Base-by-base conservation (phyloP, 179 eudicot genomes). In the Silene vulgaris region DNA sequence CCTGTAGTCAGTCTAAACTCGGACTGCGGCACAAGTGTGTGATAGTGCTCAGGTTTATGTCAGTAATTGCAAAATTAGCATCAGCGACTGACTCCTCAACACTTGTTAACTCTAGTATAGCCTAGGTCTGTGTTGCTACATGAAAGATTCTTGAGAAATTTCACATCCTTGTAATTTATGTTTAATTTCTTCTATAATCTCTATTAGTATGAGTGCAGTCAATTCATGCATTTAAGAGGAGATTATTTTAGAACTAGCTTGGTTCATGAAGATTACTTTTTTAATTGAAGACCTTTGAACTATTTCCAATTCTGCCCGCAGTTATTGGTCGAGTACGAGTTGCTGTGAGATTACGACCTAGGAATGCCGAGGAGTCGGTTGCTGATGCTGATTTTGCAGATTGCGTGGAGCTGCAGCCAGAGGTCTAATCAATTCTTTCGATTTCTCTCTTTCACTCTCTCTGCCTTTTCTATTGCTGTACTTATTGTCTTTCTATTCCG, bases 381-480 rank as follows among this genome's bases (percentile, higher is more conserved):
- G 84, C 97, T 12, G 98, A 93, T 88, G 91, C 95, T 84, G 98
- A 93, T 89, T 93, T 93, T 86, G 97, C 97, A 73, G 98, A 93
- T 77, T 93, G 98, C 76, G 97, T 93, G 21, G 97, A 93, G 78
- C 79, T 93, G 81, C 97, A 87, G 78, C 97, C 98, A 23, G 98
- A 93, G 98, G 98, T 93, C 73, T 5, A 76, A 4, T 56, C 30
- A 13, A 26, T 28, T 54, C 23, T 59, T 28, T 71, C 21, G 9
- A 63, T 54, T 71, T 37, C 13, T 56, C 3, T 6, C 30, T 21
- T 5, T 63, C 28, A 1, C 12, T 11, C 0, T 8, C 2, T 63
- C 2, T 63, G 7, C 21, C 0, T 16, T 23, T 54, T 35, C 48
- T 71, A 5, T 75, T 21, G n/a, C n/a, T 52, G 32, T 67, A 59